Conservation (phyloP, 2,329 filamentous ascomycete species). For the Metarhizium album region DNA sequence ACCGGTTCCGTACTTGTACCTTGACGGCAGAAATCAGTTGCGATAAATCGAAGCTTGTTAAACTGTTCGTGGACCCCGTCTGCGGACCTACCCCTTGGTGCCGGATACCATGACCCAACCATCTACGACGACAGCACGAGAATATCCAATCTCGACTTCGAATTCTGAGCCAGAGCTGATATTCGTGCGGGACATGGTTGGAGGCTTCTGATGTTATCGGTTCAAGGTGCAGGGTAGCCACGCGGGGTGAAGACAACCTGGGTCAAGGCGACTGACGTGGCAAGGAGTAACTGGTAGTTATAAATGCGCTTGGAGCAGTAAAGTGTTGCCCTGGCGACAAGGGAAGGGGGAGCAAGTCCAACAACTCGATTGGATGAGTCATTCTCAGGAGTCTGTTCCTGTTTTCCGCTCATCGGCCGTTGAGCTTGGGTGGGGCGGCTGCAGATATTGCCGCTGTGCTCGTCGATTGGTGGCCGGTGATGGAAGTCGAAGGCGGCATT, state of each 20-base stretch:
- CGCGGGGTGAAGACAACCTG: background rate
- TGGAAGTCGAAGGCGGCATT: too few relatives aligned
- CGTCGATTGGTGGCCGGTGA: too few relatives aligned
- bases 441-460: too few relatives aligned
- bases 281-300: too few relatives aligned
- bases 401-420: too few relatives aligned
- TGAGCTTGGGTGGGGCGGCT: too few relatives aligned
- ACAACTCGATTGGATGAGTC: too few relatives aligned
- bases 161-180: constrained; percentile 41
- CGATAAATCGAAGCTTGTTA: background rate
- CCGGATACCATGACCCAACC: constrained; percentile 44
- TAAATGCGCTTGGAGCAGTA: too few relatives aligned
- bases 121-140: constrained; percentile 39
- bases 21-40: constrained; percentile 12
- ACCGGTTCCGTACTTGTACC: constrained; percentile 40
- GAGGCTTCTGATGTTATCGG: background rate
- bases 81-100: constrained; percentile 35
- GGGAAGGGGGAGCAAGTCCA: too few relatives aligned
- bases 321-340: too few relatives aligned
- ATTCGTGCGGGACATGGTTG: constrained; percentile 23
- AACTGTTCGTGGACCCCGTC: background rate
- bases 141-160: constrained; percentile 43
- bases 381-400: too few relatives aligned
- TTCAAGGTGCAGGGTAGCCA: background rate
- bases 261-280: too few relatives aligned